Percentiles rank a stretch among this genome's conserved stretches.
phyloP scores from a whole-genome alignment of 2,329 filamentous ascomycete species.

The Fusarium gaditjirri region DNA sequence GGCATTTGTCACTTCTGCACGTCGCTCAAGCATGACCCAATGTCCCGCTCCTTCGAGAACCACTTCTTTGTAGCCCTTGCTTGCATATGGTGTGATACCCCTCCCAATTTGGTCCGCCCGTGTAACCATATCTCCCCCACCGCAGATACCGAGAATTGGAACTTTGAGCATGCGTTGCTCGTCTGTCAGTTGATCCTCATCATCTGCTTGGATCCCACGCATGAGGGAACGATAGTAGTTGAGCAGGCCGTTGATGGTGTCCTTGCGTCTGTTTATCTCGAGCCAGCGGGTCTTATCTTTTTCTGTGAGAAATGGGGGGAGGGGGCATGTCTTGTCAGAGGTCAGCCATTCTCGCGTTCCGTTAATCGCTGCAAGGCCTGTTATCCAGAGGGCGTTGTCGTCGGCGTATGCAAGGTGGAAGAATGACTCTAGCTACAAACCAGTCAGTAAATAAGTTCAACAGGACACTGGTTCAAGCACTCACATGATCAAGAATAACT shows the following conservation, averaged over 20 bases:
- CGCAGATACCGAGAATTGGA: conserved; percentile 32
- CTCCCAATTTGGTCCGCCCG: conserved; percentile 12
- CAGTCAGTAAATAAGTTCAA: not conserved
- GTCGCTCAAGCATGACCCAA: conserved; percentile 35
- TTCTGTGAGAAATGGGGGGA: conserved; percentile 15
- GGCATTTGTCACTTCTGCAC: conserved; percentile 16
- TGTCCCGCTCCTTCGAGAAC: conserved; percentile 22
- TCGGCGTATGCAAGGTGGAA: conserved; percentile 27
- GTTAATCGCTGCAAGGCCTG: conserved; percentile 15
- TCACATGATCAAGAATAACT: conserved; percentile 11
- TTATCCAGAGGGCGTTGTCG: conserved; percentile 9
- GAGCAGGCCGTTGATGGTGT: conserved; percentile 16
- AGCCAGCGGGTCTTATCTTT: conserved; percentile 22
- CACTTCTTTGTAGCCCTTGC: conserved; percentile 20
- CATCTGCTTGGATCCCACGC: conserved; percentile 22
- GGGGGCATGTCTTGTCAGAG: not conserved
- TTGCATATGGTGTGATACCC: conserved; percentile 12
- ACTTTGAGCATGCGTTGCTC: conserved; percentile 26
- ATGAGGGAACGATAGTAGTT: conserved; percentile 36
- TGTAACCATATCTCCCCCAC: conserved; percentile 21
- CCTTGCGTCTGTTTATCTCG: conserved; percentile 5
- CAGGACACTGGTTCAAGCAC: rapidly evolving
- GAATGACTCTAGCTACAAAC: conserved; percentile 27
- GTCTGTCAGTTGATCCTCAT: conserved; percentile 29
- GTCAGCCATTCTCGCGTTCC: conserved; percentile 27